Conservation (phyloP, 257 asterid species). For the Solanum appendiculatum region DNA sequence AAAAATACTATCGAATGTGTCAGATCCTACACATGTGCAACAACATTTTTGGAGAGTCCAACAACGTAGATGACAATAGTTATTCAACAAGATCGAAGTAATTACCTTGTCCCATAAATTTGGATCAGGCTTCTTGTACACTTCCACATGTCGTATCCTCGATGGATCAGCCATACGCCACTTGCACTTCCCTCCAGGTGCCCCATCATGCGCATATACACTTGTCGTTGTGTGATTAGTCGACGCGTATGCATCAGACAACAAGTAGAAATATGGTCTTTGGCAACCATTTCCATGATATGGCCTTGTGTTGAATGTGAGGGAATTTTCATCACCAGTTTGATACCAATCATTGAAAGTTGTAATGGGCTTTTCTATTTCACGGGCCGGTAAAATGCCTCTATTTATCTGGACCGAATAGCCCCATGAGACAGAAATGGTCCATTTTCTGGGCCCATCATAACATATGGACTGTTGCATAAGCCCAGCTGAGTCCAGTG, state of each 20-base stretch:
- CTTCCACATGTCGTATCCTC: constrained; percentile 12
- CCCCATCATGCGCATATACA: neutral
- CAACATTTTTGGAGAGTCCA: neutral
- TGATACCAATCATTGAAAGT: constrained; percentile 30
- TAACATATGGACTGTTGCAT: constrained; percentile 48
- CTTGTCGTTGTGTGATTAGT: constrained; percentile 16
- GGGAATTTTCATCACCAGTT: constrained; percentile 6
- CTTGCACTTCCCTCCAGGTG: neutral
- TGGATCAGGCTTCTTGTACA: constrained; percentile 29
- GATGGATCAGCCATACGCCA: constrained; percentile 18
- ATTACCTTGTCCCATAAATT: constrained; percentile 33
- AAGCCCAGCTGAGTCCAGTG: constrained; percentile 34
- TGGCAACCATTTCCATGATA: constrained; percentile 14
- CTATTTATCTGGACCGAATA: constrained; percentile 28
- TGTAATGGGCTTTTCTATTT: constrained; percentile 27
- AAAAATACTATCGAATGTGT: neutral
- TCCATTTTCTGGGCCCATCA: constrained; percentile 23
- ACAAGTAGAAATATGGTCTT: constrained; percentile 14
- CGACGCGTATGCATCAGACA: constrained; percentile 2
- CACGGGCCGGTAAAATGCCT: constrained; percentile 19
- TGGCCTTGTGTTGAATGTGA: constrained; percentile 26
- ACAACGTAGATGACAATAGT: neutral
- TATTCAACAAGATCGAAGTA: neutral
- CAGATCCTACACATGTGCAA: neutral
- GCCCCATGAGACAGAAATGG: constrained; percentile 40